phyloP scores from a whole-genome alignment of 2,329 filamentous ascomycete species.

The Curvularia hawaiiensis region DNA sequence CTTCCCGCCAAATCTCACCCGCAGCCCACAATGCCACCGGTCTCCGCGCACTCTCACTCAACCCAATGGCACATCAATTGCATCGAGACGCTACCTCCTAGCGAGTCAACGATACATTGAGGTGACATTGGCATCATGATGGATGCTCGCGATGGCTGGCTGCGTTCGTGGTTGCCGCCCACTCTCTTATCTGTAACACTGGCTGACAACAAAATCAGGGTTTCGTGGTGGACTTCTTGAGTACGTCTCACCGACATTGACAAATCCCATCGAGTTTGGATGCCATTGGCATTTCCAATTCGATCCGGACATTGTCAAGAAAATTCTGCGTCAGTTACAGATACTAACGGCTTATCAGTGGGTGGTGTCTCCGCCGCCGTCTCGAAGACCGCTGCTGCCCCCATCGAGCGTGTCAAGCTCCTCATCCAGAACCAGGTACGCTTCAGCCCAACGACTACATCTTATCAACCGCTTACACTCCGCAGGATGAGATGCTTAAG shows the following conservation, averaged over 20 bases:
- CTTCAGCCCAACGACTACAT: conserved; percentile 32
- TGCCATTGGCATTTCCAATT: conserved; percentile 31
- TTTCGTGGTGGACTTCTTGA: conserved; percentile 98
- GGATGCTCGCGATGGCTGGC: conserved; percentile 25
- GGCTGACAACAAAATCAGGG: conserved; percentile 61
- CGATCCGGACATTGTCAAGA: conserved; percentile 16
- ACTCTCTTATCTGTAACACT: conserved; percentile 25
- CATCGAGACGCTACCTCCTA: conserved; percentile 24
- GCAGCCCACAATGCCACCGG: conserved; percentile 25
- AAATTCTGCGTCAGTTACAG: conserved; percentile 18
- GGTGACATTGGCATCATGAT: conserved; percentile 28
- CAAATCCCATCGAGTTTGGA: conserved; percentile 23
- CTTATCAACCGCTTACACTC: conserved; percentile 25
- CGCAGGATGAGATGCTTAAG: conserved; percentile 99
- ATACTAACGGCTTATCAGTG: conserved; percentile 65
- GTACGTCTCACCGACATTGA: conserved; percentile 65
- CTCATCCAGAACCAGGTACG: conserved; percentile 99
- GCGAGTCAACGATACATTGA: conserved; percentile 22
- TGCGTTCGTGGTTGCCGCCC: conserved; percentile 22
- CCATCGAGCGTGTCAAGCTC: conserved; percentile 99
- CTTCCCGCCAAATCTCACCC: conserved; percentile 3
- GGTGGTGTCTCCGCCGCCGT: conserved; percentile 99
- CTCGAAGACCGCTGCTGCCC: conserved; percentile 99
- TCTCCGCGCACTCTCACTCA: conserved; percentile 6
- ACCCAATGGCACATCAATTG: conserved; percentile 36